These are phyloP conservation scores for Besnoitia besnoiti DNA, from an alignment of 169 alveolate species.

Conservation along the genomic window DNA sequence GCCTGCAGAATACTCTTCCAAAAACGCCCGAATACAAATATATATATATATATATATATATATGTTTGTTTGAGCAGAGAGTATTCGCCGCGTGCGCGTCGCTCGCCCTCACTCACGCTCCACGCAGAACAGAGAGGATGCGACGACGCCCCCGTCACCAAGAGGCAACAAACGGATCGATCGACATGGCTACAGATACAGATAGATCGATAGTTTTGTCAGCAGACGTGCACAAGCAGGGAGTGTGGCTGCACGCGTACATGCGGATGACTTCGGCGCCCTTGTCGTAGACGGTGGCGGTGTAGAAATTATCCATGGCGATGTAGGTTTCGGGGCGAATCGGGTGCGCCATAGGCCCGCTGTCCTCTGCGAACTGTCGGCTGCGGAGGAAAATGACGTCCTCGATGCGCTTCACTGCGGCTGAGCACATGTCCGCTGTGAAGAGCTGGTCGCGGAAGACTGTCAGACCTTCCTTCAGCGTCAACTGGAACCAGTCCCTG, in stretches of 20 bases:
- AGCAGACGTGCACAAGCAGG: too few species aligned
- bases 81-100: too few species aligned
- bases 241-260: slow-evolving; percentile 63
- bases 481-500: slow-evolving; percentile 70
- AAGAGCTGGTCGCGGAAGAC: slow-evolving; percentile 91
- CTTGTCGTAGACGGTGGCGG: slow-evolving; percentile 92
- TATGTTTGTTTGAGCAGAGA: neutral
- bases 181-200: neutral
- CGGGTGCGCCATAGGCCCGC: slow-evolving; percentile 94
- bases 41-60: neutral
- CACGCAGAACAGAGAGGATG: too few species aligned
- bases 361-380: slow-evolving; percentile 90
- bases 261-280: slow-evolving; percentile 96
- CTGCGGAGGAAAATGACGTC: slow-evolving; percentile 83
- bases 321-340: slow-evolving; percentile 91
- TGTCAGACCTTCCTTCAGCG: slow-evolving; percentile 91
- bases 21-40: neutral
- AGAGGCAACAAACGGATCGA: too few species aligned
- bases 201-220: neutral
- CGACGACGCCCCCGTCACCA: too few species aligned
- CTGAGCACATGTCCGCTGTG: slow-evolving; percentile 80
- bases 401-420: slow-evolving; percentile 84
- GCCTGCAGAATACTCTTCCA: neutral
- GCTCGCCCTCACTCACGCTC: too few species aligned
- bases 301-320: slow-evolving; percentile 92